Evolutionary conservation across 768 basidiomycete genomes (phyloP), one percentile per base, ranked within the genome.

Genomic region (Auriscalpium microsporum): DNA sequence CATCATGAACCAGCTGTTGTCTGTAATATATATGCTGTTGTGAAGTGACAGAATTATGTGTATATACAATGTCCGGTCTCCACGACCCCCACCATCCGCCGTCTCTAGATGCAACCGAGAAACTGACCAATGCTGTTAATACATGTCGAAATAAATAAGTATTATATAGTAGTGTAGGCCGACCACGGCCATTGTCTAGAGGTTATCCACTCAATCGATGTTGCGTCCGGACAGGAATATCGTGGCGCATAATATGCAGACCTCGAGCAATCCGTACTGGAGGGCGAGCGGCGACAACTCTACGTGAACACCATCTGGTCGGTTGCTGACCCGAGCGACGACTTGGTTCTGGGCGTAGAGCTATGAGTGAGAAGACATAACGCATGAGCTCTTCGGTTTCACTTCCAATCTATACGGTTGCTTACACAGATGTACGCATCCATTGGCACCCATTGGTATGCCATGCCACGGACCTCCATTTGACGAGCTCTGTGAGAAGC

Each of bases 231-330:
- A 62, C 6, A 63, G 58, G 45, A 63, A 62, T 14, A 63, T 23
- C 14, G 61, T 62, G 35, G 60, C 57, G 28, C 54, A 40, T 9
- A 63, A 45, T n/a, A 63, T 53, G 49, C 56, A 59, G 37, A 58
- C 55, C 16, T 63, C 62, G 0, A 38, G 54, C 11, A 63, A 36
- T 11, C 54, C 56, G 9, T 56, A 56, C 23, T 59, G 56, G 42
- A 63, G 54, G 8, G 58, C 62, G 8, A 46, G 52, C n/a, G 38
- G 54, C 14, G 58, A 57, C 45, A 63, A 35, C 40, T 62, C 61
- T 8, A 63, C 44, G 9, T 50, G 37, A 45, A 59, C 58, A 13
- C 52, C 60, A 6, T 61, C 52, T 4, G 48, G 49, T n/a, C 14
- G 45, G n/a, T 36, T 53, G 34, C 47, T 48, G 10, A 61, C 47